A percentile compares a stretch with the other conserved stretches of the same genome.
Conservation (phyloP, 1,284 basidiomycete genomes). For the Macrocystidia cucumis region DNA sequence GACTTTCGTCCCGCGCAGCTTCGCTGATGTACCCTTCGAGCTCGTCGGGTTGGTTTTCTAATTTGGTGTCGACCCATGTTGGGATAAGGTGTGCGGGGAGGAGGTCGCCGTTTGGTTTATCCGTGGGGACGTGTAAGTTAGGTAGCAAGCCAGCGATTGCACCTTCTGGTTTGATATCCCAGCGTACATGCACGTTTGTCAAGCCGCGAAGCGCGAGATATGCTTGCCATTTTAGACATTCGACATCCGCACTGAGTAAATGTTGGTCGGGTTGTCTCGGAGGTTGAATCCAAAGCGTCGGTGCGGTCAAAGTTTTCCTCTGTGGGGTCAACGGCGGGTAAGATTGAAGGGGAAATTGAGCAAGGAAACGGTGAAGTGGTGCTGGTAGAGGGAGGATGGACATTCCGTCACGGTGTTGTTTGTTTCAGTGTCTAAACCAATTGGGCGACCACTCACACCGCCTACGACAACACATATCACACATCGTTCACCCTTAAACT, state of each 20-base stretch:
- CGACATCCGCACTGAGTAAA: slow-evolving; percentile 64
- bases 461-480: slow-evolving; percentile 3
- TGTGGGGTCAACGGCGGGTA: slow-evolving; percentile 26
- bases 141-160: slow-evolving; percentile 60
- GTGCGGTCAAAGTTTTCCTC: slow-evolving; percentile 20
- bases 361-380: slow-evolving; percentile 39
- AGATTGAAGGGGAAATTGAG: slow-evolving; percentile 41
- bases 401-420: not conserved
- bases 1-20: slow-evolving; percentile 57
- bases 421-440: not conserved
- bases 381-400: slow-evolving; percentile 20
- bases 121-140: slow-evolving; percentile 45
- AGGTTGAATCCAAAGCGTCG: slow-evolving; percentile 61
- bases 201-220: slow-evolving; percentile 67
- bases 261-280: slow-evolving; percentile 24
- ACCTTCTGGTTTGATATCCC: slow-evolving; percentile 60
- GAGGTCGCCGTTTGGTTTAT: slow-evolving; percentile 35
- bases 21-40: slow-evolving; percentile 63
- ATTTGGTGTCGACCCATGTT: slow-evolving; percentile 45
- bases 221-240: slow-evolving; percentile 81
- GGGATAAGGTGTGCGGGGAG: slow-evolving; percentile 61
- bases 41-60: slow-evolving; percentile 30
- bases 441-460: not conserved
- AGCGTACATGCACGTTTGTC: slow-evolving; percentile 43
- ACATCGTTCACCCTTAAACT: not conserved